Conservation (phyloP, 2,329 filamentous ascomycete species). For the Pestalotiopsis sp. region DNA sequence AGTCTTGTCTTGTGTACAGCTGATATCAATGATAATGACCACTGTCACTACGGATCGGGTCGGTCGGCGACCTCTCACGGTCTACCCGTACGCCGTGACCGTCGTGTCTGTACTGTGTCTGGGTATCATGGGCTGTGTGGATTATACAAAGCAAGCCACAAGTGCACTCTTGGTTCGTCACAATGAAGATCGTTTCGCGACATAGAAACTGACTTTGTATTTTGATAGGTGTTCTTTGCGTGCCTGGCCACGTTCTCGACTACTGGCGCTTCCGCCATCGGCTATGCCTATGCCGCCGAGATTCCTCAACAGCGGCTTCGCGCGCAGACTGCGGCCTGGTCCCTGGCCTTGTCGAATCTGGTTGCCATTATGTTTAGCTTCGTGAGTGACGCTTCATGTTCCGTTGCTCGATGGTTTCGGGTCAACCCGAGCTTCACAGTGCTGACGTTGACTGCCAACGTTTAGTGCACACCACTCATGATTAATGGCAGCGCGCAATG, state of each 20-base stretch:
- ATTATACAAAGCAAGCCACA: constrained; percentile 2
- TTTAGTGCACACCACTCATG: constrained; percentile 1
- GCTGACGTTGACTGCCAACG: neutral
- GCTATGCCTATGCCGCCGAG: constrained; percentile 9
- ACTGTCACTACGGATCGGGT: neutral
- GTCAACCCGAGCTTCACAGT: neutral
- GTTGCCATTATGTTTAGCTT: constrained; percentile 10
- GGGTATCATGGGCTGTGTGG: constrained; percentile 9
- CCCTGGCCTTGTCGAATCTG: constrained; percentile 3
- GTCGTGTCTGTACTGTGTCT: constrained; percentile 11
- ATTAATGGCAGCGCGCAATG: constrained; percentile 2
- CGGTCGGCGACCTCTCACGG: constrained; percentile 5
- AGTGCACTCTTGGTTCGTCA: constrained; percentile 1
- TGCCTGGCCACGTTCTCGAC: constrained; percentile 8
- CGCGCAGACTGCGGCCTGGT: constrained; percentile 3
- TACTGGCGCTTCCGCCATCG: constrained; percentile 9
- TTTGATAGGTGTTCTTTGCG: constrained; percentile 5
- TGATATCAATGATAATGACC: constrained; percentile 10
- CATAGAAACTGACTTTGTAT: neutral
- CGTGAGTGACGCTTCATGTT: neutral
- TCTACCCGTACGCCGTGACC: constrained; percentile 6
- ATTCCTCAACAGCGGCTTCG: constrained; percentile 7
- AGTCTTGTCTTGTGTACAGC: constrained; percentile 8
- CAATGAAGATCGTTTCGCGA: neutral
- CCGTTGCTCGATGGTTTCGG: neutral